Base-by-base conservation (phyloP, 768 basidiomycete genomes). In the Kwoniella sp. region DNA sequence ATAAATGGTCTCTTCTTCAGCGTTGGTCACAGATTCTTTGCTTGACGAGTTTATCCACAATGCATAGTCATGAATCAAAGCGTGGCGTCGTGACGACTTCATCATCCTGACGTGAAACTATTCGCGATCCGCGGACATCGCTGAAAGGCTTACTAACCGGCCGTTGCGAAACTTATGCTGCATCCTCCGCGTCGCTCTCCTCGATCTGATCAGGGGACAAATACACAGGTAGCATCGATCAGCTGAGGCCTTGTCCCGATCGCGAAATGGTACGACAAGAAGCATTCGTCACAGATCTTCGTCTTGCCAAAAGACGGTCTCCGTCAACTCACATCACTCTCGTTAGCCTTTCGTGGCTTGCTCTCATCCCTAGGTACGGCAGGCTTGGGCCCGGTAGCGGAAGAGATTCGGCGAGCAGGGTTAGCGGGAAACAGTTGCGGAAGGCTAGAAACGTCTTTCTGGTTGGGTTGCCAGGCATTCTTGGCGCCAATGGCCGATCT, bases 361-460 rank as follows among this genome's bases (percentile, higher is more conserved):
- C 58, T 65, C 51, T 63, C 30, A 52, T 63, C 55, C 54, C 37
- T 45, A 8, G 65, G 47, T 41, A 54, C 34, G 26, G 55, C 26
- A 17, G 68, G 54, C 30, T 63, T 73, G 25, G 60, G 31, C 22
- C 55, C 62, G 9, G 65, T 65, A 20, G 65, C 37, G 2, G 50
- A 51, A 4, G 68, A 66, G 38, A 71, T 68, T 48, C 77, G 57
- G 29, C 79, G 53, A 25, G 79, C 74, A 1, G 79, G 79, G 64
- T 79, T 79, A 34, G 70, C 72, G 17, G 78, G 77, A 74, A 80
- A 81, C 7, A 79, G 55, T 58, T 48, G 62, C 5, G 58, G 67
- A 8, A 48, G 17, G 41, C 29, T 22, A 2, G 64, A 65, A 22
- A 70, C 57, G 50, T 74, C 73, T 54, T 75, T 72, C 51, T 72